phyloP scores from a whole-genome alignment of 73 alveolate genomes.

The Effrenium voratum region DNA sequence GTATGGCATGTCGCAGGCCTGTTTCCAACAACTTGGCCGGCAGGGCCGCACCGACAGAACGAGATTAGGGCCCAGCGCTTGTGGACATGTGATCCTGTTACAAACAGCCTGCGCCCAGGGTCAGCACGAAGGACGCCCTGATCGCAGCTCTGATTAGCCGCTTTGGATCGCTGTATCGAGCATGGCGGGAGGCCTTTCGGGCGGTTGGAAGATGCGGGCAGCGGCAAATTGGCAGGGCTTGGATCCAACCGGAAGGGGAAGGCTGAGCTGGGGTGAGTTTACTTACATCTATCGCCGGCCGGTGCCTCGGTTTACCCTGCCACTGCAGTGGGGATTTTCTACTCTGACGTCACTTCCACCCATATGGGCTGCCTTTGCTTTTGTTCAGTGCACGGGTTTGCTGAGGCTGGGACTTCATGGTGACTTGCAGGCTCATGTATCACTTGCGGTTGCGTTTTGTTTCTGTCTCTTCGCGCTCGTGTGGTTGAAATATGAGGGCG shows the following conservation, averaged over 20 bases:
- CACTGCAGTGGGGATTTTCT: too few relatives aligned
- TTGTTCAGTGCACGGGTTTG: not conserved
- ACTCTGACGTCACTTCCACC: not conserved
- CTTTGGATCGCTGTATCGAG: slow-evolving; percentile 57
- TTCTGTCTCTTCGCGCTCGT: not conserved
- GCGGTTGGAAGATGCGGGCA: not conserved
- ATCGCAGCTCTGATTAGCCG: slow-evolving; percentile 27
- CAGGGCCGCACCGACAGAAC: not conserved
- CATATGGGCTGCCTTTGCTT: not conserved
- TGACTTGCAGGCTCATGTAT: slow-evolving; percentile 25
- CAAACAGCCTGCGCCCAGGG: slow-evolving; percentile 12
- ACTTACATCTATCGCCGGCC: slow-evolving; percentile 41
- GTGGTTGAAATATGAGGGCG: not conserved
- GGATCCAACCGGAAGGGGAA: slow-evolving; percentile 60
- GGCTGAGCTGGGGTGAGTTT: slow-evolving; percentile 86
- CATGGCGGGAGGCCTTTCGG: slow-evolving; percentile 60
- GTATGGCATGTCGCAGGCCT: too few relatives aligned
- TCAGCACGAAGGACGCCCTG: slow-evolving; percentile 82
- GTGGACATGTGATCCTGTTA: not conserved
- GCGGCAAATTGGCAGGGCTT: not conserved
- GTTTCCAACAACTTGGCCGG: not conserved
- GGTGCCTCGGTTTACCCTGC: not conserved
- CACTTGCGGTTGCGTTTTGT: not conserved
- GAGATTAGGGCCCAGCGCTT: not conserved
- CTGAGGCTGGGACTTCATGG: slow-evolving; percentile 56